phyloP scores from a whole-genome alignment of 163 green algal species.

The Chloromonas sp. region DNA sequence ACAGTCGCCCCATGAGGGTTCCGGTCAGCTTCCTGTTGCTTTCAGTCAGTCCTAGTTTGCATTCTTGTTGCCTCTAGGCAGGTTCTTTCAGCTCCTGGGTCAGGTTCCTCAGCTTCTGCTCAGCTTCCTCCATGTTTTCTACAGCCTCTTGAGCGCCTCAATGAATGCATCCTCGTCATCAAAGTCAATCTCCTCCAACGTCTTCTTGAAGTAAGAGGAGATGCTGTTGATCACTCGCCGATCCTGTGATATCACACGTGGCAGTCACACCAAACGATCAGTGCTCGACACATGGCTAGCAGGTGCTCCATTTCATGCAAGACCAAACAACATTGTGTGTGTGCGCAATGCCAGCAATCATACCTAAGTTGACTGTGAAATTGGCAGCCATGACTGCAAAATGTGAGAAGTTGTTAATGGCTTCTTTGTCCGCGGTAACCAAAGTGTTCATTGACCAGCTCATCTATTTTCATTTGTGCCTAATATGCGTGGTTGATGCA shows the following conservation, averaged over 20 bases:
- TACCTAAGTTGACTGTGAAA: neutral
- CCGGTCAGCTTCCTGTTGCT: no score
- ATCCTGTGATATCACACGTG: constrained; percentile 49
- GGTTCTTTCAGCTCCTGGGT: no score
- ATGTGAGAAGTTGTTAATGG: neutral
- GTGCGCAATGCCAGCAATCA: neutral
- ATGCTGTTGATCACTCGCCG: constrained; percentile 70
- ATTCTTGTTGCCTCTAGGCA: no score
- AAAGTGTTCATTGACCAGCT: no score
- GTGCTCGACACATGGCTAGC: neutral
- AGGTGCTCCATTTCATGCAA: neutral
- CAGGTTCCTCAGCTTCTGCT: no score
- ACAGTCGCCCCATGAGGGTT: no score
- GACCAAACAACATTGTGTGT: neutral
- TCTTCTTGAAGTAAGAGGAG: constrained; percentile 79
- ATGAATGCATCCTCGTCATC: constrained; percentile 94
- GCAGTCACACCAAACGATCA: neutral
- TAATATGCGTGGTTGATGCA: no score
- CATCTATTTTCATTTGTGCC: no score
- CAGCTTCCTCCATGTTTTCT: no score
- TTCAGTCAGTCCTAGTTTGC: no score
- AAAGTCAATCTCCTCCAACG: constrained; percentile 75
- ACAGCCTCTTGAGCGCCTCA: constrained; percentile 22
- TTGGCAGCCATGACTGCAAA: neutral
- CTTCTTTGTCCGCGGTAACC: neutral